Percentiles rank a stretch among this genome's conserved stretches.
Evolutionary conservation across 2,329 filamentous ascomycete species (phyloP).

Genomic region (Epichloe gansuensis): DNA sequence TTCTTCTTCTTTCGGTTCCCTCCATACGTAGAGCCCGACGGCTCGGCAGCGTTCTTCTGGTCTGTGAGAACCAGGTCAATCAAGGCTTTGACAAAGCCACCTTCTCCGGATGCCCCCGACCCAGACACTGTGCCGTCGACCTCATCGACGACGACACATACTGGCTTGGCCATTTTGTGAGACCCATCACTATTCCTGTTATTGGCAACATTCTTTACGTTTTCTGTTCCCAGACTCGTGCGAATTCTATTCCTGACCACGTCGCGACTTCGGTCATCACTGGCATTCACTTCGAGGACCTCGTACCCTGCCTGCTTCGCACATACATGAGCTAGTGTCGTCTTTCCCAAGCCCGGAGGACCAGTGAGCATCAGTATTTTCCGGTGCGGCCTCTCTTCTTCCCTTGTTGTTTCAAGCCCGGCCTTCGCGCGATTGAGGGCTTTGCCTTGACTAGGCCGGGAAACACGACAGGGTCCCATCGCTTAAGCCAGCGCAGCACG

Average conservation of each 20-base stretch:
- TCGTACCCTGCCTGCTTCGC: constrained; percentile 93
- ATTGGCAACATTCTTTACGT: constrained; percentile 65
- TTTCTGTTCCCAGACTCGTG: constrained; percentile 88
- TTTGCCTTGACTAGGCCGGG: constrained; percentile 58
- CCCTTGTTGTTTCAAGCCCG: constrained; percentile 30
- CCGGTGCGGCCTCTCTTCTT: constrained; percentile 65
- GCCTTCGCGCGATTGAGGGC: constrained; percentile 28
- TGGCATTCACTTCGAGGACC: constrained; percentile 94
- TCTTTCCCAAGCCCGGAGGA: constrained; percentile 89
- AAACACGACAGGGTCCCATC: constrained; percentile 88
- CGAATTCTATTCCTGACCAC: constrained; percentile 86
- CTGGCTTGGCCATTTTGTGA: constrained; percentile 66
- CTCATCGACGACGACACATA: constrained; percentile 92
- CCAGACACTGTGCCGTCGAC: constrained; percentile 88
- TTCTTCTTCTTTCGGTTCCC: constrained; percentile 49
- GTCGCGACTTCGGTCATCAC: constrained; percentile 79
- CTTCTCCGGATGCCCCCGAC: constrained; percentile 66
- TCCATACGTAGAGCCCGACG: constrained; percentile 13
- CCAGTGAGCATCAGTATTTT: constrained; percentile 88
- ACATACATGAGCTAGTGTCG: constrained; percentile 90
- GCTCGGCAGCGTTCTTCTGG: constrained; percentile 54
- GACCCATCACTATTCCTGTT: constrained; percentile 40
- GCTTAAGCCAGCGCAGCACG: constrained; percentile 86
- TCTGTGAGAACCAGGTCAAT: constrained; percentile 82
- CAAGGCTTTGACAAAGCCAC: constrained; percentile 87